Evolutionary conservation across 2,329 filamentous ascomycete species (phyloP), one percentile per base, ranked within the genome.

Genomic region (Aquanectria penicillioides): DNA sequence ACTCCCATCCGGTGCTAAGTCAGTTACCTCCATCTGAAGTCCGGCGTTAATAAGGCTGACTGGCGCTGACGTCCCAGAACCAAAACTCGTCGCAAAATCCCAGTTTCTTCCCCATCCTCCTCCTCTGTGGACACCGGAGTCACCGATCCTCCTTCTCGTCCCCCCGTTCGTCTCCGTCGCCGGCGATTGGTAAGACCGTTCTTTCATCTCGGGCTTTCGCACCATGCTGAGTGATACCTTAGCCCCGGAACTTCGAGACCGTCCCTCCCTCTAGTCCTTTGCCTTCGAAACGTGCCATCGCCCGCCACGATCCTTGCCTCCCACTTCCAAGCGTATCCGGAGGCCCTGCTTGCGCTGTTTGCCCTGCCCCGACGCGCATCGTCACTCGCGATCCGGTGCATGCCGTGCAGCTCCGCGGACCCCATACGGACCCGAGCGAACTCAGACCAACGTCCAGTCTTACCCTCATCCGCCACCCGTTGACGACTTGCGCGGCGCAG

Each of bases 21-120:
- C 15, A 50, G 36, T 44, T 48, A 53, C 55, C 20, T 58, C 48
- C 55, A 53, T 53, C 55, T 53, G 20, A 43, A 51, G 12, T 48
- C 44, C 53, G 34, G 58, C 58, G 52, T 60, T 56, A 56, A 52
- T 56, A 56, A 50, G 52, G 52, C 57, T 52, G 53, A 52, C 58
- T 38, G 48, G 36, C 48, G 55, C 55, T 58, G 55, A 58, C 55
- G 55, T 52, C 34, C 43, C 31, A 50, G 36, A 47, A 44, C 17
- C 26, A 49, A 50, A 29, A 34, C 41, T 38, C 26, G 49, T 52
- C 37, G 28, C 57, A 43, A 43, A 59, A 58, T 61, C 53, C 43
- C 41, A 31, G 23, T 44, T 40, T 31, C 26, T 31, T 47, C 33
- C 20, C 36, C 23, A 20, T 37, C 36, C 43, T 43, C 26, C 29